phyloP scores from a whole-genome alignment of 1,139 yeast species.

The Yamadazyma siamensis region DNA sequence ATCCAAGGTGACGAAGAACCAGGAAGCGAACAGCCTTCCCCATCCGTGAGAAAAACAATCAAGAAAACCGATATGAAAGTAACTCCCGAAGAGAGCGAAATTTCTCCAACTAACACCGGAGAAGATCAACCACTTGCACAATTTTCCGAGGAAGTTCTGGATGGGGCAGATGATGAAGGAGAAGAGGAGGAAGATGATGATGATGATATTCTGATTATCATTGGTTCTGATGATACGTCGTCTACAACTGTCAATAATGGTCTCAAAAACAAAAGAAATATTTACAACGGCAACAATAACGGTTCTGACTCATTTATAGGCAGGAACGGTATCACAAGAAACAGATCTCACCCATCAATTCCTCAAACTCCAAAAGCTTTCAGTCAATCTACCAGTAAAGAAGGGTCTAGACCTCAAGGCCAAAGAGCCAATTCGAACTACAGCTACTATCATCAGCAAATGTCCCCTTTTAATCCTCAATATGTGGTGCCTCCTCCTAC shows the following conservation, averaged over 20 bases:
- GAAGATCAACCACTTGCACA: neutral
- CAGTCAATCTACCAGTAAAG: slow-evolving; percentile 2
- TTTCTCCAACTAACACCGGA: neutral
- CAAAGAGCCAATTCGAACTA: slow-evolving; percentile 9
- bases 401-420: slow-evolving; percentile 5
- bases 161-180: slow-evolving; percentile 13
- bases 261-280: slow-evolving; percentile 12
- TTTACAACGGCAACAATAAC: slow-evolving; percentile 15
- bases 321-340: slow-evolving; percentile 23
- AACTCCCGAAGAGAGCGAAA: neutral
- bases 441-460: slow-evolving; percentile 8
- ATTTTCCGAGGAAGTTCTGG: slow-evolving; percentile 8
- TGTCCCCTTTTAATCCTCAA: slow-evolving; percentile 3
- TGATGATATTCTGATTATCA: slow-evolving; percentile 43
- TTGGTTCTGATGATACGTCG: slow-evolving; percentile 39
- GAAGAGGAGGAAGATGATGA: slow-evolving; percentile 29
- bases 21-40: neutral
- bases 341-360: slow-evolving; percentile 17
- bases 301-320: slow-evolving; percentile 19
- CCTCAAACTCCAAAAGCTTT: slow-evolving; percentile 12
- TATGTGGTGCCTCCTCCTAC: slow-evolving; percentile 7
- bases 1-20: slow-evolving; percentile 18
- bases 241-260: slow-evolving; percentile 23
- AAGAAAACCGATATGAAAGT: too few species aligned
- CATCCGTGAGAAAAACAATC: too few species aligned